Conservation (phyloP, 2,329 filamentous ascomycete genomes). For the Paecilomyces sp. region DNA sequence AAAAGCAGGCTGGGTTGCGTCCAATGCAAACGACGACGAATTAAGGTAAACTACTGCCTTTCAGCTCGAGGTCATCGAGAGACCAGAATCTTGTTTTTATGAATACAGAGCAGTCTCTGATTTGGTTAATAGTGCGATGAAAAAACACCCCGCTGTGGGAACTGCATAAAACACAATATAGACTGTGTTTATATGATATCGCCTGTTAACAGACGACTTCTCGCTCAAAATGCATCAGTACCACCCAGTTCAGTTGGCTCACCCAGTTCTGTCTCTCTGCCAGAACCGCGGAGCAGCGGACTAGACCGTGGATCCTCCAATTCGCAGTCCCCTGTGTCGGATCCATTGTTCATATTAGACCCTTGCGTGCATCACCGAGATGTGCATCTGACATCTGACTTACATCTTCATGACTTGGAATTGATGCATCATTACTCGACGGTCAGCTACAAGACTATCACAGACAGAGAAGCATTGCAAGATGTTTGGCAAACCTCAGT, state of each 20-base stretch:
- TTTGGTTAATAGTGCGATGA: conserved; percentile 13
- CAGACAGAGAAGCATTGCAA: conserved; percentile 11
- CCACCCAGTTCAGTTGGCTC: background rate
- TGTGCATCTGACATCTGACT: conserved; percentile 9
- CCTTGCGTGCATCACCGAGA: conserved; percentile 7
- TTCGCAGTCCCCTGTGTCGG: conserved; percentile 4
- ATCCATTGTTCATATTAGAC: conserved; percentile 12
- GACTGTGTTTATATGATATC: conserved; percentile 14
- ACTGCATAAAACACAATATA: conserved; percentile 18
- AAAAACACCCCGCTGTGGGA: conserved; percentile 13
- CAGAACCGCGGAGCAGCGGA: background rate
- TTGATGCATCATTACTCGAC: conserved; percentile 36
- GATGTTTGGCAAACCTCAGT: conserved; percentile 16
- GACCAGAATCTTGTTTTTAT: background rate
- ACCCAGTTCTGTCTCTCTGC: background rate
- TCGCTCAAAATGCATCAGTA: conserved; percentile 2
- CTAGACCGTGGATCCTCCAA: background rate
- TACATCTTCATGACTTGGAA: conserved; percentile 35
- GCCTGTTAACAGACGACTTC: conserved; percentile 6
- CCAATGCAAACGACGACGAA: conserved; percentile 9
- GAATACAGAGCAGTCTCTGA: background rate
- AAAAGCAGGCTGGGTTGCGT: conserved; percentile 9
- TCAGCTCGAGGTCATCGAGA: background rate
- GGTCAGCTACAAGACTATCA: conserved; percentile 20
- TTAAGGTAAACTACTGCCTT: conserved; percentile 5